Evolutionary conservation across 371 early-diverging fungal genomes (phyloP).

Genomic region (Lichtheimia ramosa): DNA sequence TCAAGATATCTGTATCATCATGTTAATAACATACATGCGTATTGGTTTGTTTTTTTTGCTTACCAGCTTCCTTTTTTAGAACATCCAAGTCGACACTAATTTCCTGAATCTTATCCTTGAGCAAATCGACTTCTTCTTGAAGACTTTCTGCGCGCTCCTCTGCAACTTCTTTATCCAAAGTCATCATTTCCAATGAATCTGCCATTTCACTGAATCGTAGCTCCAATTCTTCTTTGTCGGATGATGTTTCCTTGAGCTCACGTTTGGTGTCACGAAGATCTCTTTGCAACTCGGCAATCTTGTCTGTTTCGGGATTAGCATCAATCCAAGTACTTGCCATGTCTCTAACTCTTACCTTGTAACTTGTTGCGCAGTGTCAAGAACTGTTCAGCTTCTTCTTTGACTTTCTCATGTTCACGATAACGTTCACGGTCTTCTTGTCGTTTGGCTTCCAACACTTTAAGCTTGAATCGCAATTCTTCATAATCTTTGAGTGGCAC

Average conservation of each 20-base stretch:
- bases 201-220: slow-evolving; percentile 66
- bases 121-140: slow-evolving; percentile 70
- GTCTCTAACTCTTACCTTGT: slow-evolving; percentile 27
- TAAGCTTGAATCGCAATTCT: slow-evolving; percentile 78
- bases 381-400: slow-evolving; percentile 75
- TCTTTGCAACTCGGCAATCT: slow-evolving; percentile 69
- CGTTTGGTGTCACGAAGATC: slow-evolving; percentile 69
- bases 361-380: slow-evolving; percentile 68
- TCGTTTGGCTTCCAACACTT: slow-evolving; percentile 78
- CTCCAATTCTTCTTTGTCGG: slow-evolving; percentile 70
- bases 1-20: slow-evolving; percentile 32
- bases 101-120: slow-evolving; percentile 85
- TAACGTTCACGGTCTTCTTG: slow-evolving; percentile 79
- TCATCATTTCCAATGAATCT: slow-evolving; percentile 82
- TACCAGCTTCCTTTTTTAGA: slow-evolving; percentile 62
- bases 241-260: slow-evolving; percentile 52
- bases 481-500: slow-evolving; percentile 75
- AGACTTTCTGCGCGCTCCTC: slow-evolving; percentile 84
- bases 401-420: slow-evolving; percentile 72
- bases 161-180: slow-evolving; percentile 91
- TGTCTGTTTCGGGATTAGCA: slow-evolving; percentile 28
- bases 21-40: background rate
- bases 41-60: background rate
- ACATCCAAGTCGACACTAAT: slow-evolving; percentile 73
- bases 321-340: too few species aligned